Base-by-base conservation (phyloP, 1,284 basidiomycete genomes). In the Marasmius sp. region DNA sequence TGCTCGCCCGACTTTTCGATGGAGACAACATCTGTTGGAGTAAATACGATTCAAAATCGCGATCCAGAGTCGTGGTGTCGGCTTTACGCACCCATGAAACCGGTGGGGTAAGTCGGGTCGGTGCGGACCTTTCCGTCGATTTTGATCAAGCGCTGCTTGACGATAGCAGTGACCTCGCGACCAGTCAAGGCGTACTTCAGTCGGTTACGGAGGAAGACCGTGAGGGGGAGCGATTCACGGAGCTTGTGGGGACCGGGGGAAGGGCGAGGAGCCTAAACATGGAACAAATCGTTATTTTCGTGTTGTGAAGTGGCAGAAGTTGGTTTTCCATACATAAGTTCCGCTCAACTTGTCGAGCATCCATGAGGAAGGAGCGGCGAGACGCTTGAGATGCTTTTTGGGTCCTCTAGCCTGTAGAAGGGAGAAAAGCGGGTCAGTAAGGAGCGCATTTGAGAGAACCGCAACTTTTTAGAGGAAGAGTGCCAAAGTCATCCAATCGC, bases 281-380 rank as follows among this genome's bases (percentile, higher is more conserved):
- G 47, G 49, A 59, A 45, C 52, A 61, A 66, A 55, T 59, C 49
- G 60, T 48, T 62, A 59, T 58, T 61, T 63, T 65, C 52, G 60
- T 51, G 20, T 7, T 45, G 47, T 43, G 43, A 36, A 62, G 20
- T 58, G 16, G 37, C 36, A 52, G 55, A 58, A 60, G 14, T 52
- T 55, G 18, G 61, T 39, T 64, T 60, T 56, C 84, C 94, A 79
- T 81, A 95, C 93, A 78, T 98, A 98, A 74, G 95, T 97, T 69
- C 97, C 97, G 81, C 94, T 92, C 75, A 99, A 83, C 84, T 99
- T 99, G 87, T 98, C 95, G 71, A 99, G 87, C 95, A 99, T 97
- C 97, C 97, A 99, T 84, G 94, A 93, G 64, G 94, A 97, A 69
- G 97, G 97, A 71, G 97, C 97, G 71, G 91, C 89, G 69, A 98